These are phyloP conservation scores for Carex cristatella DNA, from an alignment of 176 grass and related monocot species.

Conservation along the genomic window DNA sequence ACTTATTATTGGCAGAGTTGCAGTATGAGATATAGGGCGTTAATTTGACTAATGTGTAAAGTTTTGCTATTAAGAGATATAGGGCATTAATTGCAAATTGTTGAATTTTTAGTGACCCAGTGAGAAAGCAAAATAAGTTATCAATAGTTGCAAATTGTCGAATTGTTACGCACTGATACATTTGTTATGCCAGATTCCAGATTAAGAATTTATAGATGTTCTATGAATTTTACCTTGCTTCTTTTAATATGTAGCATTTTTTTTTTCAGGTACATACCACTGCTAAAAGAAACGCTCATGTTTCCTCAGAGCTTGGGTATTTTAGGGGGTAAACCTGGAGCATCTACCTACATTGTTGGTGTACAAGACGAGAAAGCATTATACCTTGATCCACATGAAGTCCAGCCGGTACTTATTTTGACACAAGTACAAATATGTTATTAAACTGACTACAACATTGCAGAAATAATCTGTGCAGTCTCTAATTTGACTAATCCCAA, in stretches of 20 bases:
- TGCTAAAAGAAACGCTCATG: conserved; percentile 83
- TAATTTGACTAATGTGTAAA: background rate
- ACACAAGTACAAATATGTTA: background rate
- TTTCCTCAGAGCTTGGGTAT: conserved; percentile 98
- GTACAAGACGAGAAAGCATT: conserved; percentile 86
- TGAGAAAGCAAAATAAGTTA: background rate
- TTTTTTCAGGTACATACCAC: conserved; percentile 70
- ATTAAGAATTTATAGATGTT: conserved; percentile 12
- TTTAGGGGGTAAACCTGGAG: conserved; percentile 93
- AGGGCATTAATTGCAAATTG: background rate
- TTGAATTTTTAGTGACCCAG: background rate
- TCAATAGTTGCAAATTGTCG: background rate
- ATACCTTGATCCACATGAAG: conserved; percentile 93
- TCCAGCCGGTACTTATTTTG: conserved; percentile 52
- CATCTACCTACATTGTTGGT: conserved; percentile 93
- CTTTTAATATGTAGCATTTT: conserved; percentile 6
- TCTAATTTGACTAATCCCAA: background rate
- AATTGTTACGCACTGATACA: background rate
- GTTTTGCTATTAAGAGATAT: background rate
- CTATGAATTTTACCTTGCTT: background rate
- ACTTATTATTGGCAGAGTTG: background rate
- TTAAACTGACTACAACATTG: conserved; percentile 5
- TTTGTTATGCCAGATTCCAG: conserved; percentile 20
- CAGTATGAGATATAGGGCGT: background rate
- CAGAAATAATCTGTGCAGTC: background rate